phyloP scores from a whole-genome alignment of 2,329 filamentous ascomycete species.

The Cyphellophora attinorum region DNA sequence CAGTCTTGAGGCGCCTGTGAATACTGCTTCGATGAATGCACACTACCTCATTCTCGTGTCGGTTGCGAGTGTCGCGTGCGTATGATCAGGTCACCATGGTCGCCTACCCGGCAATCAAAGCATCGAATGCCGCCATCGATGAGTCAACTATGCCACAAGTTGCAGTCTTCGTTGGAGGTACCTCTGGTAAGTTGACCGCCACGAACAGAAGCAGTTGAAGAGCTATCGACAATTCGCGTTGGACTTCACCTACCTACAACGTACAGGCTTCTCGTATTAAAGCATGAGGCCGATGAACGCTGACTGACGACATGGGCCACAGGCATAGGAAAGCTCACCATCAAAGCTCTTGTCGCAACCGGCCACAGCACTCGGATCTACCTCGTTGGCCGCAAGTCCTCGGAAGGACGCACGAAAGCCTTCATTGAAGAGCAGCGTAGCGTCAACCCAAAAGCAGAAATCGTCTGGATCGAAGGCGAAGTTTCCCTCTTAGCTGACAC shows the following conservation, averaged over 20 bases:
- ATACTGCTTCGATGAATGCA: too few relatives aligned
- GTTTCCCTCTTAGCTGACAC: conserved; percentile 36
- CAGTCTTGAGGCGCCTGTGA: too few relatives aligned
- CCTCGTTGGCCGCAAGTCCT: conserved; percentile 32
- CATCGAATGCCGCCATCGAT: conserved; percentile 32
- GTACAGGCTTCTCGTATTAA: too few relatives aligned
- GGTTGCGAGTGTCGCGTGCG: too few relatives aligned
- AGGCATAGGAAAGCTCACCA: conserved; percentile 35
- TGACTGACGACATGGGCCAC: too few relatives aligned
- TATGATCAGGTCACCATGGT: conserved; percentile 29
- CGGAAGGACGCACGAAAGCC: conserved; percentile 20
- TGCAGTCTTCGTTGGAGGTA: conserved; percentile 37
- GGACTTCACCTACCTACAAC: too few relatives aligned
- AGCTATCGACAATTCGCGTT: too few relatives aligned
- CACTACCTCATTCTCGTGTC: too few relatives aligned
- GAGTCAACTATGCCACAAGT: conserved; percentile 27
- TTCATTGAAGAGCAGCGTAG: conserved; percentile 29
- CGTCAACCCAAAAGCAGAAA: conserved; percentile 29
- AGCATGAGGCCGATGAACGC: too few relatives aligned
- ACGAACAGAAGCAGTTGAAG: too few relatives aligned
- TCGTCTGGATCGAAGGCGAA: conserved; percentile 36
- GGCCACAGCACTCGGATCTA: conserved; percentile 31
- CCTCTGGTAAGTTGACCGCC: too few relatives aligned
- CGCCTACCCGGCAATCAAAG: conserved; percentile 24
- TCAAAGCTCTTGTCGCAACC: conserved; percentile 27